A percentile compares a stretch with the other conserved stretches of the same genome.
Conservation (phyloP, 345 rosid species). For the Mallotus nudiflorus region DNA sequence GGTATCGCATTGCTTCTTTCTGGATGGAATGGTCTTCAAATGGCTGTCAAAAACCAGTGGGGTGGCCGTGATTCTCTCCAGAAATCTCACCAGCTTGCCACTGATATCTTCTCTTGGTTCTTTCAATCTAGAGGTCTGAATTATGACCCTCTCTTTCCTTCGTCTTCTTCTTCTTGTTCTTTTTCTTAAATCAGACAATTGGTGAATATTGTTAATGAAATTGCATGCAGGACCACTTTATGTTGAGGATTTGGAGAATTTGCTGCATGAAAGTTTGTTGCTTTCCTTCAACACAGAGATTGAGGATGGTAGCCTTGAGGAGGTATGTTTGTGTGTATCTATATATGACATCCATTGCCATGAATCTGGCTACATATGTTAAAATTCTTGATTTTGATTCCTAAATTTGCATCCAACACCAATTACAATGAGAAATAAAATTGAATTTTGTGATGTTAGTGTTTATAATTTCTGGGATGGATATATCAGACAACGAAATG, state of each 20-base stretch:
- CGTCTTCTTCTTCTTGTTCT: not conserved
- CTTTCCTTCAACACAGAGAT: conserved; percentile 79
- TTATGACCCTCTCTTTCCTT: not conserved
- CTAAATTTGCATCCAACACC: too few relatives aligned
- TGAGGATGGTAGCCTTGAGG: conserved; percentile 90
- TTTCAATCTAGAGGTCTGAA: conserved; percentile 45
- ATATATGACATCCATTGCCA: too few relatives aligned
- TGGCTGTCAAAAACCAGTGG: conserved; percentile 79
- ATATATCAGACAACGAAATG: too few relatives aligned
- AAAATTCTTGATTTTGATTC: not conserved
- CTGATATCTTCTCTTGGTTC: conserved; percentile 53
- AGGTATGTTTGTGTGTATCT: conserved; percentile 49
- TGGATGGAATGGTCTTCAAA: conserved; percentile 71
- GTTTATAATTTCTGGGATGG: too few relatives aligned
- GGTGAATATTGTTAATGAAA: not conserved
- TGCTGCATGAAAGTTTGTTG: conserved; percentile 71
- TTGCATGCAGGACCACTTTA: conserved; percentile 35
- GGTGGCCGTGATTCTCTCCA: conserved; percentile 68
- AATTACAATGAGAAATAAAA: not conserved
- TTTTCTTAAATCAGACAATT: not conserved
- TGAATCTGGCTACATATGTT: too few relatives aligned
- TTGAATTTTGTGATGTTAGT: not conserved
- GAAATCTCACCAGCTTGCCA: conserved; percentile 47
- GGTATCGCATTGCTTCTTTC: conserved; percentile 51
- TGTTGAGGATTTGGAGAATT: conserved; percentile 68